phyloP scores from a whole-genome alignment of 2,329 filamentous ascomycete genomes.

The Calonectria hawksworthii region DNA sequence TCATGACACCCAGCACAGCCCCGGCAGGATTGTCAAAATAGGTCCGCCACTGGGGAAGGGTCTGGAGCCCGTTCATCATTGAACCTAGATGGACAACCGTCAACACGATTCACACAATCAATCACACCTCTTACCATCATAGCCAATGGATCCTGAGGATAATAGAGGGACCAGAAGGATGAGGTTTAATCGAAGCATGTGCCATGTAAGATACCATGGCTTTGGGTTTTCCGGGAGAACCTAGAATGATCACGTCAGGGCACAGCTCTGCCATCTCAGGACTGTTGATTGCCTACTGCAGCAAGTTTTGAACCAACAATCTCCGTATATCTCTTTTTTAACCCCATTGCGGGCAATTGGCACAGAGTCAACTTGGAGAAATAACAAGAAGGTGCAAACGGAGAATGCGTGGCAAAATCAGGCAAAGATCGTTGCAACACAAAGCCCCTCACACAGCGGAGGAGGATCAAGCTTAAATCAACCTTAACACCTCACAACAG shows the following conservation, averaged over 20 bases:
- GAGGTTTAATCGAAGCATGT: constrained; percentile 58
- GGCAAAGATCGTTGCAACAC: neutral
- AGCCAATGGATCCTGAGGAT: constrained; percentile 56
- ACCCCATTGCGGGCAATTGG: neutral
- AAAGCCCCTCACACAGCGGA: neutral
- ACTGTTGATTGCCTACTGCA: neutral
- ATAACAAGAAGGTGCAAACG: neutral
- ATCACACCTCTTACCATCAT: constrained; percentile 51
- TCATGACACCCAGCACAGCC: constrained; percentile 52
- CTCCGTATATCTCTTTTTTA: neutral
- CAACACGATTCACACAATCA: neutral
- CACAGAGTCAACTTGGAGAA: neutral
- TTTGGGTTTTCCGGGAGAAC: constrained; percentile 54
- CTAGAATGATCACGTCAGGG: constrained; percentile 14
- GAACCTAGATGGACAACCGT: constrained; percentile 39
- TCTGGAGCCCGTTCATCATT: constrained; percentile 60
- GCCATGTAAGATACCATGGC: constrained; percentile 56
- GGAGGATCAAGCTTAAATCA: neutral
- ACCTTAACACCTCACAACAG: neutral
- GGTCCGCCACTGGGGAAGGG: constrained; percentile 54
- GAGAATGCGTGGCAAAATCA: neutral
- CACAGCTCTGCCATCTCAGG: no score
- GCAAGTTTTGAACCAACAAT: neutral
- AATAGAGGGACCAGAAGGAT: constrained; percentile 57
- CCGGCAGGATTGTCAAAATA: constrained; percentile 55